Percentiles rank a stretch among this genome's conserved stretches.
These are phyloP conservation scores for Vitis rupestris DNA, from an alignment of 164 flowering plant genomes.

Conservation along the genomic window DNA sequence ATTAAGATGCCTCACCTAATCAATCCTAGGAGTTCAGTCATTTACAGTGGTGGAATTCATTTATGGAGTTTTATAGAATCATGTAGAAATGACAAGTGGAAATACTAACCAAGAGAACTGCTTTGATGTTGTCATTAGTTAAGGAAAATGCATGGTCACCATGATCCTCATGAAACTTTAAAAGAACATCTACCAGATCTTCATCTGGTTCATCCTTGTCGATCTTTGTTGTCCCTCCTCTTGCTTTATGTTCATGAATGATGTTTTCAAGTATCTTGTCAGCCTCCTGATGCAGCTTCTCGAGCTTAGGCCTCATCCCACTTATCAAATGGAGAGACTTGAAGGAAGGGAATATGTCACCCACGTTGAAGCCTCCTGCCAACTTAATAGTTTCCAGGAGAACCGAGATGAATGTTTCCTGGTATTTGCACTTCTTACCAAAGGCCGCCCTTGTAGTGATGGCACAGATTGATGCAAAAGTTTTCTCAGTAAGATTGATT, in stretches of 20 bases:
- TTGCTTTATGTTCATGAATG: constrained; percentile 19
- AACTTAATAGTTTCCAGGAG: constrained; percentile 5
- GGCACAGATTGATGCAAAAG: constrained; percentile 15
- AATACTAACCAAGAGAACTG: constrained; percentile 22
- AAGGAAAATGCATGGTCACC: constrained; percentile 14
- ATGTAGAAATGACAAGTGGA: too few species aligned
- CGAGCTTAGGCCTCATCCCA: constrained; percentile 20
- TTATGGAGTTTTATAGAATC: too few species aligned
- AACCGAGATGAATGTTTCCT: constrained; percentile 26
- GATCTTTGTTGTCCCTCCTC: not conserved
- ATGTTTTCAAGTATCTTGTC: constrained; percentile 24
- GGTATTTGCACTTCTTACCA: constrained; percentile 31
- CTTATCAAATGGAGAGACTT: constrained; percentile 14
- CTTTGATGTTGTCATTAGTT: constrained; percentile 25
- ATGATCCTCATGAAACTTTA: constrained; percentile 9
- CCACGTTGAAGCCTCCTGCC: constrained; percentile 30
- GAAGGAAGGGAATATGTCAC: constrained; percentile 36
- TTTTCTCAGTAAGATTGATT: constrained; percentile 17
- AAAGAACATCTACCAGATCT: constrained; percentile 34
- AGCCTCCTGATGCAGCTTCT: constrained; percentile 7
- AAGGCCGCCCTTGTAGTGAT: constrained; percentile 34
- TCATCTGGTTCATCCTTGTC: constrained; percentile 2
- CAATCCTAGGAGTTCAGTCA: too few species aligned
- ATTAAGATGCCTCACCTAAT: too few species aligned
- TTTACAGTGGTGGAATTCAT: too few species aligned